Evolutionary conservation across 768 basidiomycete species (phyloP).

Genomic region (Nidula microcarpa): DNA sequence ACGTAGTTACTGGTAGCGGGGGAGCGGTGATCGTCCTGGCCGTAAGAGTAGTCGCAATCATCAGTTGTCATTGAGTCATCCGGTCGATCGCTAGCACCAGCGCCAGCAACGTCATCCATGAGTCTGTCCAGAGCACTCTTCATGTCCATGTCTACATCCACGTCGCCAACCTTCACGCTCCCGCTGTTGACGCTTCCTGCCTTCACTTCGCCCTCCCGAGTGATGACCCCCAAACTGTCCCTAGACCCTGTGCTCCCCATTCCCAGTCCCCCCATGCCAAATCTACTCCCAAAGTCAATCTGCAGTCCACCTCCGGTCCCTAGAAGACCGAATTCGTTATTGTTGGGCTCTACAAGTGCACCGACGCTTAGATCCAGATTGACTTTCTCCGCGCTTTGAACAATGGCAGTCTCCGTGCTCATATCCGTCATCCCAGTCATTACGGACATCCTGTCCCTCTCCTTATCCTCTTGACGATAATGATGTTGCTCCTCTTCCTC

Average conservation of each 20-base stretch:
- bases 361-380: constrained; percentile 13
- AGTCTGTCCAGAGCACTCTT: constrained; percentile 69
- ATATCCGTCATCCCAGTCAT: constrained; percentile 36
- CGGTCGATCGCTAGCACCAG: constrained; percentile 21
- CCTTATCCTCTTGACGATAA: constrained; percentile 20
- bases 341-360: constrained; percentile 13
- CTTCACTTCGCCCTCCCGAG: not conserved
- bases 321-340: constrained; percentile 26
- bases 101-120: constrained; percentile 65
- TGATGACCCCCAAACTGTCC: constrained; percentile 1
- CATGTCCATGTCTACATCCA: constrained; percentile 67
- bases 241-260: constrained; percentile 13
- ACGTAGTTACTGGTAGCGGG: constrained; percentile 20
- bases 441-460: constrained; percentile 34
- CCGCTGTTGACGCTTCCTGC: constrained; percentile 19
- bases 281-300: constrained; percentile 48
- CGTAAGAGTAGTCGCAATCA: constrained; percentile 36
- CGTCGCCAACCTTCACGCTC: constrained; percentile 42
- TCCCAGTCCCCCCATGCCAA: constrained; percentile 35
- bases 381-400: constrained; percentile 44
- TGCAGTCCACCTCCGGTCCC: constrained; percentile 21
- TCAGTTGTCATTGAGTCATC: constrained; percentile 41
- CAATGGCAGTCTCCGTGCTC: constrained; percentile 48
- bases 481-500: not conserved
- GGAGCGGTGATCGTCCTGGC: constrained; percentile 27